These are phyloP conservation scores for Yarrowia sp. DNA, from an alignment of 805 yeast genomes.

Conservation along the genomic window DNA sequence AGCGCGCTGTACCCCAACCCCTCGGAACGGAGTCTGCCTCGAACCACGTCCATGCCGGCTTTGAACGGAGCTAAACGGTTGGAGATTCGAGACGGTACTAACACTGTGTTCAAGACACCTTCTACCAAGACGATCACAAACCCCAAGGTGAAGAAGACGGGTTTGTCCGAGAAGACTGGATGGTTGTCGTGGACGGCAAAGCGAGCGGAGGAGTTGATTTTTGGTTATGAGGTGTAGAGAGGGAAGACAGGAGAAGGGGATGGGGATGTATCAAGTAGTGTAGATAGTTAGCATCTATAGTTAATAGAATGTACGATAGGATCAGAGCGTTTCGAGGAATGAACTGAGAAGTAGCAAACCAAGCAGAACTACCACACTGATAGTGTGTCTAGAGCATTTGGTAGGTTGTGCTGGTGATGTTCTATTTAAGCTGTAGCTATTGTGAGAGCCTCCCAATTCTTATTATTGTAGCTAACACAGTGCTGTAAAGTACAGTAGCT, in stretches of 20 bases:
- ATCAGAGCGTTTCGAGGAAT: no score
- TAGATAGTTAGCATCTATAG: neutral
- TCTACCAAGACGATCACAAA: conserved; percentile 28
- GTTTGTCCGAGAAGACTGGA: conserved; percentile 25
- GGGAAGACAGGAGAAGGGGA: no score
- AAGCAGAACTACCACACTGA: no score
- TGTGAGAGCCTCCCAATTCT: neutral
- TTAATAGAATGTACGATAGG: neutral
- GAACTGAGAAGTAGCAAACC: no score
- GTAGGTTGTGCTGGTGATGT: neutral
- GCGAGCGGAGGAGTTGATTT: conserved; percentile 48
- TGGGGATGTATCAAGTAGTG: neutral
- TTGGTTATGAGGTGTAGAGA: conserved; percentile 52
- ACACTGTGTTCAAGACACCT: conserved; percentile 33
- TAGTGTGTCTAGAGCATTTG: no score
- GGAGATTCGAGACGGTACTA: conserved; percentile 32
- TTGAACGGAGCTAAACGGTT: conserved; percentile 4
- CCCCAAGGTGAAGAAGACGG: conserved; percentile 18
- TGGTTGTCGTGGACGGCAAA: conserved; percentile 40
- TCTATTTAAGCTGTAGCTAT: neutral
- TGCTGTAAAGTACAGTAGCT: no score
- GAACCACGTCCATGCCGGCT: conserved; percentile 19
- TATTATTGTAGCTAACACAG: no score
- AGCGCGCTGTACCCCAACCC: conserved; percentile 30
- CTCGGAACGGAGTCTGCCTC: neutral